Evolutionary conservation across 441 rosid species (phyloP), one percentile per base, ranked within the genome.

Genomic region (Arabidopsis lyrata): DNA sequence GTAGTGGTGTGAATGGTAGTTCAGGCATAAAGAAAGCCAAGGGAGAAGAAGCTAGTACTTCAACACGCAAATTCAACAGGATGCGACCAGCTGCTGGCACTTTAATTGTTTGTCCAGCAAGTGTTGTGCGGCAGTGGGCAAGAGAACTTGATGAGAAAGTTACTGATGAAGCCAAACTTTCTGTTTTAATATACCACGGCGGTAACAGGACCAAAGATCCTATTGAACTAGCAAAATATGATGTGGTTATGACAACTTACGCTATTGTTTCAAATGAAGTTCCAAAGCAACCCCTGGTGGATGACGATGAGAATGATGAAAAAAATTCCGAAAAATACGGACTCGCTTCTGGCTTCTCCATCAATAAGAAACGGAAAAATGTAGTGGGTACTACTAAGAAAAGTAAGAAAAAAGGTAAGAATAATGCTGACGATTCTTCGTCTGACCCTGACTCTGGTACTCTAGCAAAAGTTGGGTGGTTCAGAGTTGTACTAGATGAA

Each of bases 121-220:
- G 95, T 82, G 78, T 95, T 82, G 89, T 95, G 24, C 91, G 96
- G 68, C 99, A 95, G 74, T 95, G 99, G 99, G 95, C 87, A 56
- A 76, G 97, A 82, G 99, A 95, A 80, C 81, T 95, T 77, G 88
- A 85, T 73, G 97, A 92, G 60, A 95, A 95, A 86, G 98, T 92
- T 85, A 70, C 92, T 60, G 81, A 80, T 48, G 90, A 84, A 78
- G 78, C 87, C 72, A 88, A 85, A 75, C 90, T 95, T 61, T 73
- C 88, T 77, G 84, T 80, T 50, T 80, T 92, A 61, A 63, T 87
- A 75, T 95, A 95, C 82, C 98, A 95, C 81, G 99, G 99, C 50
- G 95, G 93, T 62, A 90, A 68, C 77, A 84, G 97, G 81, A 95
- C 99, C 52, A 95, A 80, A 82, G 91, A 91, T 85, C 97, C 96